Base-by-base conservation (phyloP, 106 monocot species). In the Platanthera zijinensis region DNA sequence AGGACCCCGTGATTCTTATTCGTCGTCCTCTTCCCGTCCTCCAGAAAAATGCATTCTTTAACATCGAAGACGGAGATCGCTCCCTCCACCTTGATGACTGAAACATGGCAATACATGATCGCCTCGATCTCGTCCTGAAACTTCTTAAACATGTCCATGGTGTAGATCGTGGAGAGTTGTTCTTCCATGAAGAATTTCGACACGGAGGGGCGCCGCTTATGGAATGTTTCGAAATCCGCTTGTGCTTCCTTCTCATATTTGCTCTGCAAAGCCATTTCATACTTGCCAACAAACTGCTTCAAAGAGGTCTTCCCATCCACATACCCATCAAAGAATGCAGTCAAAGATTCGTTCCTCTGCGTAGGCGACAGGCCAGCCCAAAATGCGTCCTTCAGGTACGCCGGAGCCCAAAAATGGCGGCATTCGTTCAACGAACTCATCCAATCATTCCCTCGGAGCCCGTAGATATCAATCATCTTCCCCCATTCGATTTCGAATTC, bases 61-160 rank as follows among this genome's bases (percentile, higher is more conserved):
- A 89, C 89, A 67, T 86, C 75, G 69, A 89, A 89, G 8, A 84
- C 84, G 22, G 86, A 86, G 10, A 71, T 52, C 8, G 56, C 64
- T 62, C 80, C 86, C 51, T 86, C 89, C 51, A 52, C 47, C 19
- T 66, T 82, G 45, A 84, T 5, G 13, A 84, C 17, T 48, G 84
- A 82, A n/a, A 73, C 84, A 76, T 89, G 84, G 62, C 89, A 89
- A 82, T 89, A 86, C 84, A 86, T 84, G 46, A 84, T 89, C 9
- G 86, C 86, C 80, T 84, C 79, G 47, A 89, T 82, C 79, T 89
- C 89, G 72, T 89, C 89, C 71, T 89, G 89, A 62, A 89, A 89
- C 48, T 82, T 84, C 48, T 86, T 86, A 56, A 89, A 89, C 79
- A 84, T 76, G 49, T 86, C 80, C 18, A 82, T 63, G 46, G 89